Percentiles rank a stretch among this genome's conserved stretches.
Conservation (phyloP, 805 yeast species). For the Candida andamanensis region DNA sequence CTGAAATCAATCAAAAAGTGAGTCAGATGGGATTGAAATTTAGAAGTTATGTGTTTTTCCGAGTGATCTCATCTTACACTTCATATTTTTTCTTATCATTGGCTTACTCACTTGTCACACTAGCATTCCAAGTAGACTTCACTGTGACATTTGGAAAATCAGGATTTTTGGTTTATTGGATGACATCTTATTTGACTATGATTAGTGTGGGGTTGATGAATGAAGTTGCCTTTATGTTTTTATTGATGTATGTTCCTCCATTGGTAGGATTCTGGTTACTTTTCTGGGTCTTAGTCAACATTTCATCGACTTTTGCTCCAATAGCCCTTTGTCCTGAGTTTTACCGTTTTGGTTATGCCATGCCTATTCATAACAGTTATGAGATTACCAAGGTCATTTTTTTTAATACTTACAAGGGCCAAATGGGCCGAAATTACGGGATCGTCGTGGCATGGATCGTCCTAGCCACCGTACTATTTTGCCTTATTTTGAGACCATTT, state of each 20-base stretch:
- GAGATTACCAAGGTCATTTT: slow-evolving; percentile 58
- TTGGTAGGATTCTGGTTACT: slow-evolving; percentile 66
- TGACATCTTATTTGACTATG: slow-evolving; percentile 63
- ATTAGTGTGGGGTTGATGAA: slow-evolving; percentile 72
- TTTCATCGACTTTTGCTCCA: slow-evolving; percentile 65
- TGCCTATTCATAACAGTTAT: slow-evolving; percentile 64
- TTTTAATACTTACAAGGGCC: slow-evolving; percentile 50
- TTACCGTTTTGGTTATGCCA: slow-evolving; percentile 59
- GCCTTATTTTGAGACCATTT: slow-evolving; percentile 41
- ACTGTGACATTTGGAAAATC: slow-evolving; percentile 54
- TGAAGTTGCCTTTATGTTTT: slow-evolving; percentile 55
- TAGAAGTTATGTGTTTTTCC: slow-evolving; percentile 44
- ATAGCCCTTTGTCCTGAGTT: slow-evolving; percentile 53
- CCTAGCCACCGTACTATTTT: slow-evolving; percentile 39
- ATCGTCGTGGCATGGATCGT: slow-evolving; percentile 58
- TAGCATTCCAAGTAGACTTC: slow-evolving; percentile 64
- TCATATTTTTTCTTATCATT: slow-evolving; percentile 56
- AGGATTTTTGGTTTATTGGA: slow-evolving; percentile 75
- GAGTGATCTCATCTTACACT: slow-evolving; percentile 46
- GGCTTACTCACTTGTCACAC: slow-evolving; percentile 53
- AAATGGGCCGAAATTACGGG: slow-evolving; percentile 58
- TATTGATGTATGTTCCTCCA: slow-evolving; percentile 55
- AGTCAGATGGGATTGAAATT: slow-evolving; percentile 40
- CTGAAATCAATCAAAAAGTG: slow-evolving; percentile 46
- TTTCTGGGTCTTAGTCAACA: slow-evolving; percentile 63